Conservation (phyloP, 306 rosid genomes). For the Biancaea sappan region DNA sequence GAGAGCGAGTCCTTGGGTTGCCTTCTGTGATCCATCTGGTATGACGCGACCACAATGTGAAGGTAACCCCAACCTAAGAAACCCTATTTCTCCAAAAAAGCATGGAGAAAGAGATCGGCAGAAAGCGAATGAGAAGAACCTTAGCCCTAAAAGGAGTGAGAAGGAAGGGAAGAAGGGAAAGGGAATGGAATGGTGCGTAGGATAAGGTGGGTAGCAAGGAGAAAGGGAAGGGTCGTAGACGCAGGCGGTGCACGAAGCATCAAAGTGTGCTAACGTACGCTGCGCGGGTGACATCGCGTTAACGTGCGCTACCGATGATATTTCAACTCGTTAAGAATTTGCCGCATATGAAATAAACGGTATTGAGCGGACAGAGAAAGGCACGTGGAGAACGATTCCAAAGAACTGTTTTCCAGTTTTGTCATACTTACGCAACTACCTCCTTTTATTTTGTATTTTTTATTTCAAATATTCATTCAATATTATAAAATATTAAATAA, state of each 20-base stretch:
- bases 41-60: slow-evolving; percentile 20
- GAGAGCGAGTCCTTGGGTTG: slow-evolving; percentile 60
- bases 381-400: neutral
- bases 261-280: slow-evolving; percentile 43
- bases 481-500: too few relatives aligned
- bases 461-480: too few relatives aligned
- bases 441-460: too few relatives aligned
- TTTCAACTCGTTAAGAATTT: neutral
- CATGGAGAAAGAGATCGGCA: slow-evolving; percentile 30
- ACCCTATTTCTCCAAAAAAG: slow-evolving; percentile 38
- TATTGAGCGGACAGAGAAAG: neutral
- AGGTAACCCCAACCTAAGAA: slow-evolving; percentile 28
- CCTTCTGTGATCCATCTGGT: slow-evolving; percentile 65
- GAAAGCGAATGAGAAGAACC: slow-evolving; percentile 33
- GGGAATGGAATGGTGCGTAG: slow-evolving; percentile 55
- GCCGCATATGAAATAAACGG: slow-evolving; percentile 3
- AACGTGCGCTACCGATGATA: slow-evolving; percentile 39
- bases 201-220: slow-evolving; percentile 43
- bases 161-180: slow-evolving; percentile 36
- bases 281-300: slow-evolving; percentile 25
- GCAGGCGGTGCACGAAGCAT: slow-evolving; percentile 38
- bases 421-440: too few relatives aligned
- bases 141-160: slow-evolving; percentile 41
- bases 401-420: neutral
- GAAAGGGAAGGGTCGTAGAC: slow-evolving; percentile 33